These are phyloP conservation scores for Multifurca ochricompacta DNA, from an alignment of 768 basidiomycete species.

Conservation along the genomic window DNA sequence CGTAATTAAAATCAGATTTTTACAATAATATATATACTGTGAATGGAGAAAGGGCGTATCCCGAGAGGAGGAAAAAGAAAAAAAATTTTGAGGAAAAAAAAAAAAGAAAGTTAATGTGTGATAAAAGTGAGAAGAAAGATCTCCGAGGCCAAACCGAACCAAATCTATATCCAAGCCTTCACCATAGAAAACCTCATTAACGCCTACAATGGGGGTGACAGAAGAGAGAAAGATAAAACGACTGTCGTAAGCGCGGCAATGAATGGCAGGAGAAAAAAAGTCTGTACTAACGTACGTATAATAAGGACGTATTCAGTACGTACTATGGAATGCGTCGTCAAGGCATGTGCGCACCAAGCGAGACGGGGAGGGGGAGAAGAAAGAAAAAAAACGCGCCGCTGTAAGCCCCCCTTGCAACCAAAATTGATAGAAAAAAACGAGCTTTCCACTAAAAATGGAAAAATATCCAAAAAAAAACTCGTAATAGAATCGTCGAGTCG, in stretches of 20 bases:
- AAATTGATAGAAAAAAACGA: neutral
- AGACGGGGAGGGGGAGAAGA: neutral
- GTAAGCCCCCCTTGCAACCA: neutral
- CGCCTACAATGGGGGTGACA: no score
- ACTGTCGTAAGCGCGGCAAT: neutral
- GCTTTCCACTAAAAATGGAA: slow-evolving; percentile 1
- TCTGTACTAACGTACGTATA: neutral
- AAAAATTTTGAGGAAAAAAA: no score
- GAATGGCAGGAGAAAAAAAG: neutral
- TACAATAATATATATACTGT: no score
- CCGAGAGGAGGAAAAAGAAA: no score
- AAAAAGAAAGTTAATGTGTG: no score
- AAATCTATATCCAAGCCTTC: no score
- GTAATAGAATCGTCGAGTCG: neutral
- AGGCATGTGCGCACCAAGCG: neutral
- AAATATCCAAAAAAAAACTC: neutral
- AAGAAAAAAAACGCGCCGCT: neutral
- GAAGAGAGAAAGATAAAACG: no score
- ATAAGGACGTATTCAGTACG: neutral
- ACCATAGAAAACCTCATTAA: no score
- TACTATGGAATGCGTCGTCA: neutral
- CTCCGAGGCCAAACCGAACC: no score
- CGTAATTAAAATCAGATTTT: no score
- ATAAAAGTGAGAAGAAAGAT: no score
- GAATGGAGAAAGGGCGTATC: no score